A percentile compares a stretch with the other conserved stretches of the same genome.
These are phyloP conservation scores for Carex myosuroides DNA, from an alignment of 176 grass and related monocot species.

Conservation along the genomic window DNA sequence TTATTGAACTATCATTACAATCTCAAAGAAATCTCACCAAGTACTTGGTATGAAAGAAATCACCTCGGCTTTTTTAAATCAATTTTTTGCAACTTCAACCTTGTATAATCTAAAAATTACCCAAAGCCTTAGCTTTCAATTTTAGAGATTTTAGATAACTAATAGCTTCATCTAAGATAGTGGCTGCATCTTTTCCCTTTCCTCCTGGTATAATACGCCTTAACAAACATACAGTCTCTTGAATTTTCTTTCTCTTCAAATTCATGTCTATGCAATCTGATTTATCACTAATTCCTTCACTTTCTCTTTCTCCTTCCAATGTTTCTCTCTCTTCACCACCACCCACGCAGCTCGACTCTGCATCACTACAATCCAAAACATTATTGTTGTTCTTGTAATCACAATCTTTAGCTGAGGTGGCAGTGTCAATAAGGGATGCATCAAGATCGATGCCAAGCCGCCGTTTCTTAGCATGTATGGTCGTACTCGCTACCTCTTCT, in stretches of 20 bases:
- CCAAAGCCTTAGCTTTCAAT: constrained; percentile 71
- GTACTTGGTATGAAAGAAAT: constrained; percentile 24
- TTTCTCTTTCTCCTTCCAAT: constrained; percentile 25
- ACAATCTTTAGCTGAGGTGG: constrained; percentile 51
- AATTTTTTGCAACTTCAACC: background rate
- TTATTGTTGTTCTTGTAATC: constrained; percentile 29
- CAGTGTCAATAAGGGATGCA: constrained; percentile 66
- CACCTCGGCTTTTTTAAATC: background rate
- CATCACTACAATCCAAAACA: constrained; percentile 18
- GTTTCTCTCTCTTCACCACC: constrained; percentile 37
- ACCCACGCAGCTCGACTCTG: constrained; percentile 56
- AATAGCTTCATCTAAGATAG: constrained; percentile 89
- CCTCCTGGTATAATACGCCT: constrained; percentile 80
- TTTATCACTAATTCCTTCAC: background rate
- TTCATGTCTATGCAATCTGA: constrained; percentile 27
- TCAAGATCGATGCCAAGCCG: constrained; percentile 44
- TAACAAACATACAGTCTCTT: constrained; percentile 70
- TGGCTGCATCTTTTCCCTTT: constrained; percentile 56
- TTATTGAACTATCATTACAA: constrained; percentile 32
- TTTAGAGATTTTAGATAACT: constrained; percentile 83
- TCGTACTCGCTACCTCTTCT: constrained; percentile 32
- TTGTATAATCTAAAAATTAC: constrained; percentile 23
- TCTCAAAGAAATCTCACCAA: constrained; percentile 23
- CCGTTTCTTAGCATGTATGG: constrained; percentile 55
- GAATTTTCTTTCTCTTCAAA: constrained; percentile 67